Conservation (phyloP, 2,329 filamentous ascomycete species). For the Xylaria sp. region DNA sequence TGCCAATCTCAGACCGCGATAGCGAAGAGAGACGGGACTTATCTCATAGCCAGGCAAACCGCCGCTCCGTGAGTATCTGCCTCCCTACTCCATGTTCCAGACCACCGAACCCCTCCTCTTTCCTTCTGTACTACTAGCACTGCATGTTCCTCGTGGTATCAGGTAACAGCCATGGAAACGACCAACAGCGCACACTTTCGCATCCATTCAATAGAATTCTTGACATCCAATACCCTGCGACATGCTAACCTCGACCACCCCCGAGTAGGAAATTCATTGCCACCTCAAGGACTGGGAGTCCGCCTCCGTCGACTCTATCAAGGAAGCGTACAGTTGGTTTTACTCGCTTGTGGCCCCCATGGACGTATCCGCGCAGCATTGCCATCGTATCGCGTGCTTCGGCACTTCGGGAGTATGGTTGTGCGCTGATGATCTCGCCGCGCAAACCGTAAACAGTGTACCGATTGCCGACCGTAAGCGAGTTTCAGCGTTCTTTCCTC, state of each 20-base stretch:
- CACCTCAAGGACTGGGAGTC: constrained; percentile 25
- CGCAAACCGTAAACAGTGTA: constrained; percentile 16
- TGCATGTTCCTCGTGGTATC: too few species aligned
- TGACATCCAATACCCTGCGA: neutral
- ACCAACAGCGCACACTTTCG: neutral
- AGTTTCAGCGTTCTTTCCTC: too few species aligned
- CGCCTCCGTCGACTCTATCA: constrained; percentile 22
- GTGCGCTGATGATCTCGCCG: constrained; percentile 22
- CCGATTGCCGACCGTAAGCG: constrained; percentile 22
- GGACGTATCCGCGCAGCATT: constrained; percentile 22
- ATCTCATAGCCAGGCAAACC: neutral
- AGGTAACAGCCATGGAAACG: too few species aligned
- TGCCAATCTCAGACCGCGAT: neutral
- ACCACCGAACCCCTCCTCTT: too few species aligned
- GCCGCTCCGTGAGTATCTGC: constrained; percentile 17
- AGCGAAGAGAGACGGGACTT: neutral
- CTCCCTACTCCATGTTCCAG: neutral
- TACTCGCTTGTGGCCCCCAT: constrained; percentile 20
- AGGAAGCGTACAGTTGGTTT: constrained; percentile 26
- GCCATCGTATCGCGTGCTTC: constrained; percentile 18
- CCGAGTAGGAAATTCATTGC: constrained; percentile 24
- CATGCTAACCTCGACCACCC: neutral
- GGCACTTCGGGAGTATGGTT: constrained; percentile 23
- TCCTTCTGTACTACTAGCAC: neutral
- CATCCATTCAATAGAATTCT: neutral